Evolutionary conservation across 345 rosid genomes (phyloP), one percentile per base, ranked within the genome.

Genomic region (Eucalyptus cloeziana): DNA sequence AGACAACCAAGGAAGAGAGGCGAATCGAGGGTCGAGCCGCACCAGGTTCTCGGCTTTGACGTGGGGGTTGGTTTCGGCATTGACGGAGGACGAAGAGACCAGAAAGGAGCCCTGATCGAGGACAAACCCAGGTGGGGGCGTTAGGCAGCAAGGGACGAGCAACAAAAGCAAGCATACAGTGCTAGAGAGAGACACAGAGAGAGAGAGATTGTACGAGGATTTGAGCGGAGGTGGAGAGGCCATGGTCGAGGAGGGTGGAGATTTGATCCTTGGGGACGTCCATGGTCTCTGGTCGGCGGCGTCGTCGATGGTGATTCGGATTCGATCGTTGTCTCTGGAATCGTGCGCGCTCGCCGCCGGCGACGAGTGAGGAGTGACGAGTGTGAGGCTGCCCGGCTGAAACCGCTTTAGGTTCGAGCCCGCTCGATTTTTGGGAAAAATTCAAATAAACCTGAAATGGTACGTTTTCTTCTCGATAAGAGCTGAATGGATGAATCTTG

Each of bases 41-140:
- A 96, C 99, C 96, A 96, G 94, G 93, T 94, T 96, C 90, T 98
- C 99, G 25, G 99, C 97, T 86, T 98, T 98, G 92, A 95, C 95
- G 83, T 96, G 98, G 40, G 99, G 96, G 89, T 90, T 94, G 86
- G 98, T 90, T 88, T 98, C 99, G 64, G 94, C 90, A 88, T 93
- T 96, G 83, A 92, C 93, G 25, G 95, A 88, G 86, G 98, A 94
- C 10, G 99, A 96, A 7, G 99, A 97, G 58, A 95, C 99, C 49
- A 98, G 95, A 86, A 98, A 98, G 89, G 94, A 92, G 27, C 99
- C 99, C 99, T 97, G 90, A 87, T 86, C 51, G 79, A 47, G 80
- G 51, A 44, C 83, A 58, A 85, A 40, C 67, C 87, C 7, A 52
- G 67, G 27, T 49, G 21, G 60, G 17, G 8, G 2, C 50, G 44